Evolutionary conservation across 805 yeast species (phyloP).

Genomic region (Lipomyces lipofer): DNA sequence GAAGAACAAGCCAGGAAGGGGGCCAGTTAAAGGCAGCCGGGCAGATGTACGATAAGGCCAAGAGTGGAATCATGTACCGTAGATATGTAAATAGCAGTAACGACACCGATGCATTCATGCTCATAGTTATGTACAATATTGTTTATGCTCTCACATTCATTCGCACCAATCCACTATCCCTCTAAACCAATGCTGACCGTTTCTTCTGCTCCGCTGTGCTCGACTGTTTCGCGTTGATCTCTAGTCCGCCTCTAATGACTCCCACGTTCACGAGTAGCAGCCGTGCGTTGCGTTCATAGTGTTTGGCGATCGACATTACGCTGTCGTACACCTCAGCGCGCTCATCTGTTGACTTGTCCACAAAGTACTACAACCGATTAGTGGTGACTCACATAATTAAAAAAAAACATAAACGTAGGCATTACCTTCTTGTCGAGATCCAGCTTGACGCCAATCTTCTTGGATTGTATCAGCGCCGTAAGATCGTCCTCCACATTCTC

Average conservation of each 20-base stretch:
- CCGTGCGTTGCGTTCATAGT: conserved; percentile 24
- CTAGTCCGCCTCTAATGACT: conserved; percentile 23
- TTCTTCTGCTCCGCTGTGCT: conserved; percentile 2
- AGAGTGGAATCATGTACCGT: too few species aligned
- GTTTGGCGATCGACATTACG: conserved; percentile 11
- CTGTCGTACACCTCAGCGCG: conserved; percentile 21
- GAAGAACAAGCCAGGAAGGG: too few species aligned
- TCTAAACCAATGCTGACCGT: neutral
- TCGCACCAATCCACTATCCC: too few species aligned
- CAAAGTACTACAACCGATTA: conserved; percentile 14
- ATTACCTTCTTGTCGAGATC: conserved; percentile 20
- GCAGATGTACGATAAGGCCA: neutral
- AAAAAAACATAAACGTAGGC: neutral
- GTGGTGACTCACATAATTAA: neutral
- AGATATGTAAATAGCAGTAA: neutral
- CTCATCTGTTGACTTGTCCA: conserved; percentile 17
- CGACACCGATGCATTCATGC: too few species aligned
- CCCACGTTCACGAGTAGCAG: conserved; percentile 19
- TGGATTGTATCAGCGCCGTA: conserved; percentile 9
- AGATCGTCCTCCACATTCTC: conserved; percentile 15
- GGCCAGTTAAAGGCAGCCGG: too few species aligned
- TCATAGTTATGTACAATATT: too few species aligned
- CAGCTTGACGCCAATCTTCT: conserved; percentile 17
- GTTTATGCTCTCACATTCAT: too few species aligned
- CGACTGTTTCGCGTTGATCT: conserved; percentile 4